A percentile compares a stretch with the other conserved stretches of the same genome.
Conservation (phyloP, 495 filamentous ascomycete genomes). For the Aspergillus taichungensis region DNA sequence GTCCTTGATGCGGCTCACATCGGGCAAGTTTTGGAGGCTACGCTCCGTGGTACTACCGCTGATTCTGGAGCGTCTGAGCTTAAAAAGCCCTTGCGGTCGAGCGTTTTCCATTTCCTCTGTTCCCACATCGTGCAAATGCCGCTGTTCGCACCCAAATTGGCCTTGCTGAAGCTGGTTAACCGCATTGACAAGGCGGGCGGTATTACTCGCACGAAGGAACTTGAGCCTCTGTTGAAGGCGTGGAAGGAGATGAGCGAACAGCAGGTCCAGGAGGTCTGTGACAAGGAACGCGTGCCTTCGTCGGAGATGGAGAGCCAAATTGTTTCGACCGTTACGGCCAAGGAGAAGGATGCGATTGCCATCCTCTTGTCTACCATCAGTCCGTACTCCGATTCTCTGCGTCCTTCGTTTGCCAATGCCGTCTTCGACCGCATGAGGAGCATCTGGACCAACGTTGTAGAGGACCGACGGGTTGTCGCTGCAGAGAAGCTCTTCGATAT, state of each 20-base stretch:
- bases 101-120: constrained; percentile 65
- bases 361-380: constrained; percentile 45
- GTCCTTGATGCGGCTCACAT: constrained; percentile 63
- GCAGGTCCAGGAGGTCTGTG: constrained; percentile 36
- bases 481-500: constrained; percentile 54
- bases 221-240: constrained; percentile 58
- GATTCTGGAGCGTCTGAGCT: constrained; percentile 44
- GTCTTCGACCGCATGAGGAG: constrained; percentile 55
- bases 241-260: constrained; percentile 48
- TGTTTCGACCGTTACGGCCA: constrained; percentile 53
- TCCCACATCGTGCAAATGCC: constrained; percentile 63
- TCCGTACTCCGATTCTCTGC: constrained; percentile 33
- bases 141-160: constrained; percentile 54
- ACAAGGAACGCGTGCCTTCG: constrained; percentile 52
- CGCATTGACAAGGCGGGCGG: constrained; percentile 57
- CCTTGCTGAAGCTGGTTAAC: constrained; percentile 63
- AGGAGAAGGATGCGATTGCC: constrained; percentile 57
- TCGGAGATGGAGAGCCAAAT: constrained; percentile 49
- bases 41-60: constrained; percentile 39
- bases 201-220: constrained; percentile 54
- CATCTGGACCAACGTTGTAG: constrained; percentile 63
- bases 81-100: constrained; percentile 54
- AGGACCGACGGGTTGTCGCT: constrained; percentile 48
- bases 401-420: constrained; percentile 46
- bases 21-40: constrained; percentile 46